Conservation (phyloP, 495 filamentous ascomycete genomes). For the Sabuloglossum arenarium region DNA sequence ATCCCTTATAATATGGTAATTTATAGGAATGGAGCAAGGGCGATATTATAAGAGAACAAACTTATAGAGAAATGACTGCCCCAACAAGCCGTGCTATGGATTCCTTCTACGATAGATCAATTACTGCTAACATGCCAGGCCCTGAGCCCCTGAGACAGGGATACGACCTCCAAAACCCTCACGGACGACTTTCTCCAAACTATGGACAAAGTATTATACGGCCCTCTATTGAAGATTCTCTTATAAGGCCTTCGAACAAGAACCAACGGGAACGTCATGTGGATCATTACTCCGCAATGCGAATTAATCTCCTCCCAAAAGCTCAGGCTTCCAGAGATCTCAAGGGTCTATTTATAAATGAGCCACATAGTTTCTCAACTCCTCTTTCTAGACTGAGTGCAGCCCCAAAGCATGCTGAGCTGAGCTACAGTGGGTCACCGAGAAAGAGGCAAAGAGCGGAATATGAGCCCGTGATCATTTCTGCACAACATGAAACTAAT, state of each 20-base stretch:
- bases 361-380: not conserved
- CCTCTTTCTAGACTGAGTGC: not conserved
- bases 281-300: not conserved
- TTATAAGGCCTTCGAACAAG: not conserved
- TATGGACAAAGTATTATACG: not conserved
- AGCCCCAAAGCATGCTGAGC: not conserved
- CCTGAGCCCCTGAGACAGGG: not conserved
- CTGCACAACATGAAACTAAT: not conserved
- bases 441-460: not conserved
- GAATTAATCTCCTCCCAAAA: not conserved
- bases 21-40: not conserved
- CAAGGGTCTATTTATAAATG: not conserved
- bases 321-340: too few species aligned
- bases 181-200: not conserved
- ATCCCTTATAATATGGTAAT: too few species aligned
- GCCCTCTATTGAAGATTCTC: not conserved
- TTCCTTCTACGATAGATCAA: not conserved
- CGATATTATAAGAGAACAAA: not conserved
- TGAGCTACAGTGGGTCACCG: not conserved
- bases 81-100: not conserved
- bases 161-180: not conserved
- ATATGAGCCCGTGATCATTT: not conserved
- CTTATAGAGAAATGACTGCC: not conserved
- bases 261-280: not conserved
- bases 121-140: not conserved